Percentiles rank a stretch among this genome's conserved stretches.
These are phyloP conservation scores for Talaromyces wortmannii DNA, from an alignment of 495 filamentous ascomycete genomes.

Conservation along the genomic window DNA sequence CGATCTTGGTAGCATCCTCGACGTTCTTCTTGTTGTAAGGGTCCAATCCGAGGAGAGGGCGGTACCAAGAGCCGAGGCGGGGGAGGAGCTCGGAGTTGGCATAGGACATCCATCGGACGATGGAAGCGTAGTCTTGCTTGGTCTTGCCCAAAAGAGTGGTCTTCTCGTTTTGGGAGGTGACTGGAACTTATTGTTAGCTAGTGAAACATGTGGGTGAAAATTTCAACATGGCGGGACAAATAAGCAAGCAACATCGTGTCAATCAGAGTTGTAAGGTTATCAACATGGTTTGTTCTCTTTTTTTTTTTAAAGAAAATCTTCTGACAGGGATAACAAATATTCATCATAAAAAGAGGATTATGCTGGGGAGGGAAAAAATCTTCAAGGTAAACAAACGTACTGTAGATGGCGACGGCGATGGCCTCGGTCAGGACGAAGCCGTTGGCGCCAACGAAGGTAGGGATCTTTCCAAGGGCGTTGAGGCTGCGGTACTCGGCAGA, in stretches of 20 bases:
- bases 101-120: slow-evolving; percentile 94
- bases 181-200: slow-evolving; percentile 42
- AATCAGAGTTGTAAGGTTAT: slow-evolving; percentile 58
- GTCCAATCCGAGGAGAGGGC: slow-evolving; percentile 74
- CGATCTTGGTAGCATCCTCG: slow-evolving; percentile 64
- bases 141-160: slow-evolving; percentile 97
- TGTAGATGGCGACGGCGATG: slow-evolving; percentile 94
- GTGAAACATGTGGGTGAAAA: slow-evolving; percentile 9
- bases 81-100: slow-evolving; percentile 79
- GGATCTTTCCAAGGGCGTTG: slow-evolving; percentile 84
- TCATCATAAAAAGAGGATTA: slow-evolving; percentile 63
- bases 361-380: slow-evolving; percentile 1
- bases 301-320: slow-evolving; percentile 35
- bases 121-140: slow-evolving; percentile 99
- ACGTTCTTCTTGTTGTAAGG: slow-evolving; percentile 97
- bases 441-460: slow-evolving; percentile 87
- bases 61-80: slow-evolving; percentile 74
- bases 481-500: slow-evolving; percentile 71
- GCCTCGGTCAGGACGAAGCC: slow-evolving; percentile 83
- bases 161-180: slow-evolving; percentile 99
- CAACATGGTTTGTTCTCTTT: slow-evolving; percentile 53
- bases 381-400: slow-evolving; percentile 51
- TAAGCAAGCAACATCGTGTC: slow-evolving; percentile 24
- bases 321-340: slow-evolving; percentile 98
- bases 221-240: slow-evolving; percentile 5